Base-by-base conservation (phyloP, 495 filamentous ascomycete species). In the Friedmanniomyces simplex region DNA sequence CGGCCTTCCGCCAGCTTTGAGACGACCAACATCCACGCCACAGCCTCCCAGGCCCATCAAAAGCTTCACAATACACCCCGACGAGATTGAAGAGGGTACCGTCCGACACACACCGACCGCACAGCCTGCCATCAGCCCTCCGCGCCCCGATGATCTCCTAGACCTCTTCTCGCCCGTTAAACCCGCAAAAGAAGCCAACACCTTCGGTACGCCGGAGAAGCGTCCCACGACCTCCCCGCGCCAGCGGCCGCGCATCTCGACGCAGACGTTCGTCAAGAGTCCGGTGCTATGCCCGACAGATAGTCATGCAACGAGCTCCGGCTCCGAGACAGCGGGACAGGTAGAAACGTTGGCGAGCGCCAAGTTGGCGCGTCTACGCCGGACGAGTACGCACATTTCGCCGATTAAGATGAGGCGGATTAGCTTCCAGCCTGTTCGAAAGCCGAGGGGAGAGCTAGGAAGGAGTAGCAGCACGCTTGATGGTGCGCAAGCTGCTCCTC, bases 81-180 rank as follows among this genome's bases (percentile, higher is more conserved):
- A 54, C 43, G 57, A 60, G 51, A 41, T 54, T 34, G 50, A n/a
- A 2, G 50, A 60, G 24, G 43, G 57, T 25, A 60, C 57, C 6
- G 51, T 60, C 3, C 55, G 46, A 20, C 24, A 30, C 30, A 50
- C 14, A 28, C 57, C 57, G 1, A 14, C 28, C 1, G 13, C 51
- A 16, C 11, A 10, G 1, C 41, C 13, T 3, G 5, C 26, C 7
- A 11, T n/a, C 24, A 36, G 6, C 11, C 18, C 39, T 14, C 13
- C 47, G 7, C 26, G 21, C 24, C 14, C 30, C n/a, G 52, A 13
- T n/a, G 22, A 55, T 6, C 32, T 22, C 16, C 24, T 30, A 10
- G 57, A 60, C 43, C 43, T 60, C 18, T 55, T 60, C 26, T 47
- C 57, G 18, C 51, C 57, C 10, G 34, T 30, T 8, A 42, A 52